Evolutionary conservation across 192 early-diverging fungal genomes (phyloP).

Genomic region (Entophlyctis helioformis): DNA sequence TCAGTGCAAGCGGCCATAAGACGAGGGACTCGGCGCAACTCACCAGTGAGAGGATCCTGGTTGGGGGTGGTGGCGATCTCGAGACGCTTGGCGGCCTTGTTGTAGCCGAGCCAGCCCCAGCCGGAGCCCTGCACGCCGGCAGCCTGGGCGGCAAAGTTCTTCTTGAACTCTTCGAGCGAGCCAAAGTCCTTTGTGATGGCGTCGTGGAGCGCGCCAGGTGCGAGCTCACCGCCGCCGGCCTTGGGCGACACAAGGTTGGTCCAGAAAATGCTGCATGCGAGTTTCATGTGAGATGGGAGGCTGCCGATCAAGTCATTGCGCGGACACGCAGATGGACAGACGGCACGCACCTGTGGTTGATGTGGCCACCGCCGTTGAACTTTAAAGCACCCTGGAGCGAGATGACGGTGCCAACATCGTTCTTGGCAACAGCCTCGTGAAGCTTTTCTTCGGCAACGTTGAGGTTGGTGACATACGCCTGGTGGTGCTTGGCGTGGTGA

Average conservation of each 20-base stretch:
- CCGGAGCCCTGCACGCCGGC: conserved; percentile 84
- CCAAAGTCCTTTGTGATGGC: conserved; percentile 80
- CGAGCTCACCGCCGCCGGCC: conserved; percentile 63
- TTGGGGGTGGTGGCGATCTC: conserved; percentile 82
- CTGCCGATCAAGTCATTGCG: too few species aligned
- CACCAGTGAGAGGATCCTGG: conserved; percentile 64
- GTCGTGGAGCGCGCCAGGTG: conserved; percentile 37
- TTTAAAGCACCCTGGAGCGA: conserved; percentile 67
- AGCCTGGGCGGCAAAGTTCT: conserved; percentile 64
- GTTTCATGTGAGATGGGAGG: too few species aligned
- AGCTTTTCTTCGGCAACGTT: conserved; percentile 93
- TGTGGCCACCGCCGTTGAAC: conserved; percentile 79
- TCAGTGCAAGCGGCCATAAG: too few species aligned
- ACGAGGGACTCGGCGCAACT: background rate
- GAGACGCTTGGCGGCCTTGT: conserved; percentile 60
- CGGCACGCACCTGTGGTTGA: conserved; percentile 20
- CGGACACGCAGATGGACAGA: background rate
- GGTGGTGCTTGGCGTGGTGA: conserved; percentile 93
- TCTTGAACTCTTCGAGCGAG: conserved; percentile 64
- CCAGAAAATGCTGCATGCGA: conserved; percentile 94
- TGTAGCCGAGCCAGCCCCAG: conserved; percentile 95
- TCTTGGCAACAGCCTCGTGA: conserved; percentile 48
- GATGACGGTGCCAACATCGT: conserved; percentile 64
- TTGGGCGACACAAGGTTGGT: conserved; percentile 76
- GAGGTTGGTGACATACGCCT: conserved; percentile 74